Percentiles rank a stretch among this genome's conserved stretches.
These are phyloP conservation scores for Neofusicoccum kwambonambiense DNA, from an alignment of 2,329 filamentous ascomycete species.

Conservation along the genomic window DNA sequence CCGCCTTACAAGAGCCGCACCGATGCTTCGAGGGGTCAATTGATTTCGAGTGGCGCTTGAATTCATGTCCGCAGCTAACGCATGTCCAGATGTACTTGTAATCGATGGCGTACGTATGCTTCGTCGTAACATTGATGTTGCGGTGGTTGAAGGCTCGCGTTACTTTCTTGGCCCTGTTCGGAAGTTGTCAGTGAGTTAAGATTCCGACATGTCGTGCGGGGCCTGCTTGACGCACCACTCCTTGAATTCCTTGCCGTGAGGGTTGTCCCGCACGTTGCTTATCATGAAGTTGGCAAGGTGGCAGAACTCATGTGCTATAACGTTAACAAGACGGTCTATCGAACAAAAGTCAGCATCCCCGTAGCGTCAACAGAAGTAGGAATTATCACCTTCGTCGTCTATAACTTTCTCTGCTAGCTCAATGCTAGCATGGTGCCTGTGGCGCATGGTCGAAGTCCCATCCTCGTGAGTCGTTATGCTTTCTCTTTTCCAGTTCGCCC, in stretches of 20 bases:
- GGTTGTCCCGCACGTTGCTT: constrained; percentile 68
- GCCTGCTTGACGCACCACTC: constrained; percentile 50
- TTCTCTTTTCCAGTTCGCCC: constrained; percentile 52
- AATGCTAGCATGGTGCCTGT: constrained; percentile 68
- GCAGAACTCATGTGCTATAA: constrained; percentile 95
- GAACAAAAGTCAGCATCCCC: neutral
- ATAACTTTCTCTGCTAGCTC: constrained; percentile 90
- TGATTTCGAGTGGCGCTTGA: constrained; percentile 81
- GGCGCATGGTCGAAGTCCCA: constrained; percentile 25
- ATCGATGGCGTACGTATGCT: constrained; percentile 84
- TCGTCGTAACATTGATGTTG: constrained; percentile 79
- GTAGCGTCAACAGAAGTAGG: neutral
- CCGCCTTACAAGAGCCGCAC: constrained; percentile 72
- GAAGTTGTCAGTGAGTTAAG: neutral
- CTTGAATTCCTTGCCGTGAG: constrained; percentile 85
- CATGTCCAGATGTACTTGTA: constrained; percentile 81
- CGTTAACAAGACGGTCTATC: constrained; percentile 73
- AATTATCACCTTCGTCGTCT: constrained; percentile 52
- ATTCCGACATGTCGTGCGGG: too few species aligned
- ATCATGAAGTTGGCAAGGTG: constrained; percentile 93
- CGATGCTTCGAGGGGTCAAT: constrained; percentile 70
- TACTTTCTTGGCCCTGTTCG: constrained; percentile 43
- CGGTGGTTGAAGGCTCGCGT: constrained; percentile 59
- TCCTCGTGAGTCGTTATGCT: constrained; percentile 36
- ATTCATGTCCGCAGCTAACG: constrained; percentile 72